phyloP scores from a whole-genome alignment of 2,329 filamentous ascomycete species.

The Stagonosporopsis cucurbitacearum region DNA sequence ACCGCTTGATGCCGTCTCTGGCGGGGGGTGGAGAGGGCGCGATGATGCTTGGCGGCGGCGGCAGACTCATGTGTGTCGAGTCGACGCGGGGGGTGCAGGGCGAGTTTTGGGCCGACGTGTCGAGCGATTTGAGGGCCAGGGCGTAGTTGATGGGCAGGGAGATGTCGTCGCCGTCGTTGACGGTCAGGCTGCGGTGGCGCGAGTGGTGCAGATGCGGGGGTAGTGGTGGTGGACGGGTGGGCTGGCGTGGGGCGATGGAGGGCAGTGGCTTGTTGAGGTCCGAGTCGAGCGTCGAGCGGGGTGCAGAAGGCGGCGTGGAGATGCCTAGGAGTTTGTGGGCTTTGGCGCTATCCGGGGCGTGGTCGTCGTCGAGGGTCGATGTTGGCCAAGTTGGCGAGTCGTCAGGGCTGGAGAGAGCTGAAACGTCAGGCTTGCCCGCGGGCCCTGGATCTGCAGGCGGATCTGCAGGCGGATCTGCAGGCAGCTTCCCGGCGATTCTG shows the following conservation, averaged over 20 bases:
- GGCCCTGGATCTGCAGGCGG: constrained; percentile 49
- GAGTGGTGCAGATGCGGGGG: constrained; percentile 27
- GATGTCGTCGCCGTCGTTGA: constrained; percentile 44
- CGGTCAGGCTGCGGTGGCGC: constrained; percentile 41
- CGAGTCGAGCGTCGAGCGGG: constrained; percentile 27
- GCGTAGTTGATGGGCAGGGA: constrained; percentile 50
- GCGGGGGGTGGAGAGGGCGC: constrained; percentile 31
- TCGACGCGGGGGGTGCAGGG: constrained; percentile 17
- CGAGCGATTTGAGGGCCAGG: constrained; percentile 45
- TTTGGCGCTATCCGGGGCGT: constrained; percentile 44
- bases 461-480: constrained; percentile 45
- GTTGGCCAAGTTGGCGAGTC: constrained; percentile 42
- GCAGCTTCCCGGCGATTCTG: constrained; percentile 45
- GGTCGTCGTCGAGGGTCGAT: constrained; percentile 43
- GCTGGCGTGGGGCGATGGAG: constrained; percentile 8
- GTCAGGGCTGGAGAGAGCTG: constrained; percentile 37
- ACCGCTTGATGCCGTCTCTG: constrained; percentile 28
- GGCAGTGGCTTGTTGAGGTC: constrained; percentile 18
- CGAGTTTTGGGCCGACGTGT: constrained; percentile 27
- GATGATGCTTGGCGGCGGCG: constrained; percentile 28
- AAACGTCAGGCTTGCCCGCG: constrained; percentile 45
- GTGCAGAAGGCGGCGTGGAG: constrained; percentile 18
- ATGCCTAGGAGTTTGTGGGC: constrained; percentile 53
- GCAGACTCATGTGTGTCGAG: constrained; percentile 19
- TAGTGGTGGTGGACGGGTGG: constrained; percentile 6